phyloP scores from a whole-genome alignment of 257 asterid species.

The Solanum rostratum region DNA sequence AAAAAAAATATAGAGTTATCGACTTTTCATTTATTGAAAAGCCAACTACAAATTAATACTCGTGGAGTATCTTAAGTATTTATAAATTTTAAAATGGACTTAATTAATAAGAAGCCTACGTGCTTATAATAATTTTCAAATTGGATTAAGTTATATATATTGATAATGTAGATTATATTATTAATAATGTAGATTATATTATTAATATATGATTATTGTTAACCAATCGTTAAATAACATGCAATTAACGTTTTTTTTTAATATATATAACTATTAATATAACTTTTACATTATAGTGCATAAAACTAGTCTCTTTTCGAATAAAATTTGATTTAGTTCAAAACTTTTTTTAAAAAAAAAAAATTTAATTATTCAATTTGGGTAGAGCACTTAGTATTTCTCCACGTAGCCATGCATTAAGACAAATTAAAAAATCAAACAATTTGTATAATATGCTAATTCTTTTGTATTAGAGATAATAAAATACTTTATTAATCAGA shows the following conservation, averaged over 20 bases:
- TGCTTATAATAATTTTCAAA: neutral
- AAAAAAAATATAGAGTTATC: neutral
- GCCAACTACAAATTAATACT: neutral
- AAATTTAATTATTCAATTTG: neutral
- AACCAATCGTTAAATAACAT: neutral
- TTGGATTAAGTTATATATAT: neutral
- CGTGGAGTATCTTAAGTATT: neutral
- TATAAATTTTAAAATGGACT: neutral
- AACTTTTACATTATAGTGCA: too few species aligned
- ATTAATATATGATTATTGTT: neutral
- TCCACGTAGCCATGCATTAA: neutral
- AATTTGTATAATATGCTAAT: neutral
- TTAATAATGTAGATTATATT: too few species aligned
- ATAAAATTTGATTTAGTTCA: neutral
- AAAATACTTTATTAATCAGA: neutral
- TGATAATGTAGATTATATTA: neutral
- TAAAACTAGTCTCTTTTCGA: neutral
- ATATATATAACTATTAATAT: too few species aligned
- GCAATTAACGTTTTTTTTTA: neutral
- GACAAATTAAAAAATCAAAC: neutral
- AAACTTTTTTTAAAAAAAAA: neutral
- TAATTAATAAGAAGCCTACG: neutral
- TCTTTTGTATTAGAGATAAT: neutral
- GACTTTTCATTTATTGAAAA: neutral
- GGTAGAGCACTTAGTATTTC: neutral